Base-by-base conservation (phyloP, 2,329 filamentous ascomycete genomes). In the Xylariales sp. region DNA sequence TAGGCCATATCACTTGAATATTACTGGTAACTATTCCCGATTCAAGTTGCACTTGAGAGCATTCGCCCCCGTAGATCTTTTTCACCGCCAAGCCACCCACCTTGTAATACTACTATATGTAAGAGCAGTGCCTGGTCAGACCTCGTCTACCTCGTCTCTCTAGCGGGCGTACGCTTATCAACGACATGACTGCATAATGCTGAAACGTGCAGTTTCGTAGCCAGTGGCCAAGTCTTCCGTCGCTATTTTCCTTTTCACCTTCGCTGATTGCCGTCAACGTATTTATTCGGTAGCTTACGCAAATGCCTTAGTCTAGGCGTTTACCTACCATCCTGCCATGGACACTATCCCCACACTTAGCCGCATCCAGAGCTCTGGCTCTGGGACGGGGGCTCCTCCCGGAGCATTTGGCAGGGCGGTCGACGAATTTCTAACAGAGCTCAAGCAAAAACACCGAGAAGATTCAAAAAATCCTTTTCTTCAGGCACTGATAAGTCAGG, bases 371-470 rank as follows among this genome's bases (percentile, higher is more conserved):
- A 8, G 36, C 6, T 10, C 36, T 39, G 50, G 52, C 18, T 12
- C 52, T 34, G 43, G 18, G 12, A 23, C 34, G 8, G 41, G 43
- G 18, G 43, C 43, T 14, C 16, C 61, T 43, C 34, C 46, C 10
- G 30, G 10, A 5, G 48, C 57, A 23, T 62, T 68, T 28, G 45
- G 57, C 23, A 52, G 14, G 8, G 66, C 66, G 30, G 62, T 68
- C 6, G 56, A 62, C 14, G 52, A 65, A 34, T 68, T 68, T 53
- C 57, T 65, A 39, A 10, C 43, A 5, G 57, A 65, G 16, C 41
- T 68, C 3, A 64, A 57, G 30, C 4, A 68, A 52, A 68, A 68
- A 41, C 41, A 65, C n/a, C 23, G 48, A 52, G 45, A 68, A 18
- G 62, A 65, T 34, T 28, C 52, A 18, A 53, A 57, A 10, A 68